Conservation (phyloP, 148 eudicot species). For the Mesembryanthemum crystallinum region DNA sequence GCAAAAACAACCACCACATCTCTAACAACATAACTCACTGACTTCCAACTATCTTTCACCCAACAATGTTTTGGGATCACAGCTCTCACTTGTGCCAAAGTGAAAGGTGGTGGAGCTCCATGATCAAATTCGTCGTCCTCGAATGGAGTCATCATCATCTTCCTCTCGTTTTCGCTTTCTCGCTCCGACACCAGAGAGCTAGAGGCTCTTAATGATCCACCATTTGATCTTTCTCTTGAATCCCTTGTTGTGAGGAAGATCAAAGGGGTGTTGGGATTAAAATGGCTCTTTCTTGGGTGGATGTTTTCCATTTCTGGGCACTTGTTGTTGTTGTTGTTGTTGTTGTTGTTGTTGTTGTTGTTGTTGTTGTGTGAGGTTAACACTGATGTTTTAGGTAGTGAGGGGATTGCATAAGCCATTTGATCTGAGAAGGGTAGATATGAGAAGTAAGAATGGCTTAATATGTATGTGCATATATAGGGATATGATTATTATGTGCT, state of each 20-base stretch:
- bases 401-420: too few species aligned
- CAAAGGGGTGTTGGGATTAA: not conserved
- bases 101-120: conserved; percentile 51
- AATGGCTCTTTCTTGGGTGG: not conserved
- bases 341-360: not conserved
- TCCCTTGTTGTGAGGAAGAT: too few species aligned
- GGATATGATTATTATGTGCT: too few species aligned
- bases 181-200: not conserved
- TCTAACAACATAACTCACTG: conserved; percentile 54
- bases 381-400: too few species aligned
- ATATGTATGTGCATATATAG: too few species aligned
- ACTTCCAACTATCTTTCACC: conserved; percentile 58
- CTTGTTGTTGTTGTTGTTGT: not conserved
- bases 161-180: not conserved
- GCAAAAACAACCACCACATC: conserved; percentile 50
- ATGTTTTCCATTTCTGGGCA: not conserved
- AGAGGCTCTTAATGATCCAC: not conserved
- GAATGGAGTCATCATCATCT: too few species aligned
- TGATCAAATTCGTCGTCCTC: conserved; percentile 37
- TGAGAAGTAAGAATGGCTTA: too few species aligned
- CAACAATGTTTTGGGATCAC: conserved; percentile 65
- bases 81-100: conserved; percentile 39
- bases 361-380: not conserved
- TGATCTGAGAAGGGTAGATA: too few species aligned
- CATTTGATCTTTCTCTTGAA: too few species aligned